phyloP scores from a whole-genome alignment of 1,284 basidiomycete species.

The Tylopilus sp. region DNA sequence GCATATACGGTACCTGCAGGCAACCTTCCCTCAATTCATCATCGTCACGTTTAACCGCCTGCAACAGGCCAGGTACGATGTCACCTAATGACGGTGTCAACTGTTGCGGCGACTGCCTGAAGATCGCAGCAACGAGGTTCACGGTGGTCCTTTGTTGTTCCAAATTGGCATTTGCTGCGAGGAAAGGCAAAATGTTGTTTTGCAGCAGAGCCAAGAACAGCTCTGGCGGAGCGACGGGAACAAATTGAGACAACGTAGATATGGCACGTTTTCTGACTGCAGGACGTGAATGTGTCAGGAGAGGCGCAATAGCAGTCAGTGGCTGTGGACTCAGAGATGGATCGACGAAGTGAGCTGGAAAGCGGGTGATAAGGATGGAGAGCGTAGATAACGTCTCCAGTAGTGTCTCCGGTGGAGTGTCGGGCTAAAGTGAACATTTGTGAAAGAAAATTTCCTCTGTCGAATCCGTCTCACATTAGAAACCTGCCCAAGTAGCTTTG shows the following conservation, averaged over 20 bases:
- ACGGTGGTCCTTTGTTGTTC: conserved; percentile 77
- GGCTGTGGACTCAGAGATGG: conserved; percentile 55
- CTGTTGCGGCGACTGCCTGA: conserved; percentile 65
- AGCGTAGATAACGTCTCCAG: conserved; percentile 90
- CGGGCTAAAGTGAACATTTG: conserved; percentile 40
- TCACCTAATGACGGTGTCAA: conserved; percentile 56
- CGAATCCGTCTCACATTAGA: conserved; percentile 53
- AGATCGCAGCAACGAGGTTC: conserved; percentile 76
- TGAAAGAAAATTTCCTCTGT: conserved; percentile 6
- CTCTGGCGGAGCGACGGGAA: conserved; percentile 61
- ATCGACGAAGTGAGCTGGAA: conserved; percentile 68
- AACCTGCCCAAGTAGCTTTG: conserved; percentile 78
- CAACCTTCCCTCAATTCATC: conserved; percentile 78
- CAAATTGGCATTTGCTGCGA: conserved; percentile 47
- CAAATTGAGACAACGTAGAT: conserved; percentile 76
- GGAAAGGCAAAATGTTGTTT: conserved; percentile 58
- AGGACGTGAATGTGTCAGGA: conserved; percentile 72
- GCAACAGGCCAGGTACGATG: conserved; percentile 67
- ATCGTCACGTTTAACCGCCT: conserved; percentile 65
- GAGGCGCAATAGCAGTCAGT: conserved; percentile 68
- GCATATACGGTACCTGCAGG: conserved; percentile 53
- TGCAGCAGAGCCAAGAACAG: conserved; percentile 56
- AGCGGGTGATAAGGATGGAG: conserved; percentile 86
- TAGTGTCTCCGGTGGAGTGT: conserved; percentile 77
- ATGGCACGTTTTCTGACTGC: conserved; percentile 91